Evolutionary conservation across 164 flowering plant species (phyloP), one percentile per base, ranked within the genome.

Genomic region (Vitis rupestris): DNA sequence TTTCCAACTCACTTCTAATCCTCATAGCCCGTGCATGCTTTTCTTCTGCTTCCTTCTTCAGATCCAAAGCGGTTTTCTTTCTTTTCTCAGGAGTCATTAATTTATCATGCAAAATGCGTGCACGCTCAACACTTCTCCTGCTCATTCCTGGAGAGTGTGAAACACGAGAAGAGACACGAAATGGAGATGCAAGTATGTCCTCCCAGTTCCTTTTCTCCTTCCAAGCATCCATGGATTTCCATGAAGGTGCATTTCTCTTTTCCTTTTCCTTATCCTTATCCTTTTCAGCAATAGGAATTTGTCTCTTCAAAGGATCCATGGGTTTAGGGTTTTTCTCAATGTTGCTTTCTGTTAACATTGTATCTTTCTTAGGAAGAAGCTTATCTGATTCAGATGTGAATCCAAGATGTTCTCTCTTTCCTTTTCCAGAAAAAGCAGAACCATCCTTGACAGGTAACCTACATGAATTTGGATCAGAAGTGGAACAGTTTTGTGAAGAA

Each of bases 141-240:
- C 85, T 76, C 82, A 90, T 75, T 51, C 93, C 87, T 16, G 97
- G 94, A n/a, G 96, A 90, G 80, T 88, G 79, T 64, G 97, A 86
- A 76, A 82, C 80, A 55, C 97, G 91, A 50, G 97, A 84, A 81
- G 93, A 87, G 64, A 70, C 76, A 65, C 90, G 86, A 70, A 74
- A 71, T 52, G 97, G 93, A 71, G 92, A 76, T 27, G 92, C 83
- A 73, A 94, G 93, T 75, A 94, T 86, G 64, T 90, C 97, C 72
- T 86, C 91, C 98, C 98, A 94, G 72, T 92, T 90, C 68, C 98
- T 85, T 78, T 89, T 91, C 80, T 91, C 94, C 74, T 89, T 94
- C 98, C 98, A 94, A 53, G 97, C 97, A 88, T 94, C 91, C 93
- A 90, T 77, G 59, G 90, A 80, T 70, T 86, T 91, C 84, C 82